These are phyloP conservation scores for Plasmodium berghei DNA, from an alignment of 169 alveolate species.

Conservation along the genomic window DNA sequence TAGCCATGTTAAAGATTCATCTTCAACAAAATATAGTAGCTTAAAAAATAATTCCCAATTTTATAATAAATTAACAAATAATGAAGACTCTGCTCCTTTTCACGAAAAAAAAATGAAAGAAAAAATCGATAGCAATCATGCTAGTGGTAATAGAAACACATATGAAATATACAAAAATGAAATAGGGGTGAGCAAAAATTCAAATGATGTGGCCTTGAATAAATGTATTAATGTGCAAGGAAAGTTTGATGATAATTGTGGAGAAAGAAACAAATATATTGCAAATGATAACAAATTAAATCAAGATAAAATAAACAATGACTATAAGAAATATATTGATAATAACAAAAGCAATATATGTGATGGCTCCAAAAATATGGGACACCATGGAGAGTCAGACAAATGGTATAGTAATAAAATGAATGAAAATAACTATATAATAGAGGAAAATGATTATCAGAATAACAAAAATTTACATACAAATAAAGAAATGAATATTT, in stretches of 20 bases:
- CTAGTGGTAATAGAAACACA: too few relatives aligned
- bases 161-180: constrained; percentile 14
- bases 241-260: constrained; percentile 1
- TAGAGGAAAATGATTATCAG: background rate
- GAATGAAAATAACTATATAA: too few relatives aligned
- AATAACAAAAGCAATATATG: background rate
- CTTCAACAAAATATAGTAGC: too few relatives aligned
- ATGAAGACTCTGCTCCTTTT: background rate
- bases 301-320: background rate
- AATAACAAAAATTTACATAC: constrained; percentile 13
- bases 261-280: background rate
- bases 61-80: too few relatives aligned
- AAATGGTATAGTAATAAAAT: too few relatives aligned
- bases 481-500: constrained; percentile 18
- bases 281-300: background rate
- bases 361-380: background rate
- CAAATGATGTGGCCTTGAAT: background rate
- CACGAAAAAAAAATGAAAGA: constrained; percentile 5
- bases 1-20: too few relatives aligned
- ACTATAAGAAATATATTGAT: background rate
- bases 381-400: too few relatives aligned
- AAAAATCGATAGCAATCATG: background rate
- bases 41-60: too few relatives aligned
- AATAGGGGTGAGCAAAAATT: background rate
- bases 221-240: constrained; percentile 9